These are phyloP conservation scores for Fonsecaea pedrosoi DNA, from an alignment of 2,329 filamentous ascomycete genomes.

Conservation along the genomic window DNA sequence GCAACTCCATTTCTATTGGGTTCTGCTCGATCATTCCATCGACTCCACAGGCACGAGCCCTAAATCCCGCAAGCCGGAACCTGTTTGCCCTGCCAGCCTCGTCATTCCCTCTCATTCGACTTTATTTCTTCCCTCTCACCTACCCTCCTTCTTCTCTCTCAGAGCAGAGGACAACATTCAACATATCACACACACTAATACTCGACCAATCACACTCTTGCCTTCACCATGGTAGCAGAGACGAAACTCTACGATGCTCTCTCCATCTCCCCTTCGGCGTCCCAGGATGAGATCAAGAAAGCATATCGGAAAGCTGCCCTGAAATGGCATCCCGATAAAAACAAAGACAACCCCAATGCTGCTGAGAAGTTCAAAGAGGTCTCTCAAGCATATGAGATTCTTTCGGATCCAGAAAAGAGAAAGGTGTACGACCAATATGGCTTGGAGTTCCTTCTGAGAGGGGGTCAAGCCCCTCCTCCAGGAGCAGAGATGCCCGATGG, in stretches of 20 bases:
- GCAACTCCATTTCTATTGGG: conserved; percentile 9
- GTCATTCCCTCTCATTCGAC: conserved; percentile 13
- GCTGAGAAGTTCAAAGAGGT: conserved; percentile 97
- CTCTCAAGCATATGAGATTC: conserved; percentile 96
- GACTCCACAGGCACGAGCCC: conserved; percentile 23
- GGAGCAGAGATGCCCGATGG: conserved; percentile 57
- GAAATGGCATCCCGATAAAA: conserved; percentile 97
- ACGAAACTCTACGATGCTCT: conserved; percentile 93
- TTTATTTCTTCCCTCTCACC: conserved; percentile 31
- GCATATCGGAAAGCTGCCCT: conserved; percentile 88
- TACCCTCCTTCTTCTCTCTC: conserved; percentile 32
- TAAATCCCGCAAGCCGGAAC: conserved; percentile 30
- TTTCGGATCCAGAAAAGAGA: conserved; percentile 95
- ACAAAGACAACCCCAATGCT: conserved; percentile 85
- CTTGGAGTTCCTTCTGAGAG: conserved; percentile 87
- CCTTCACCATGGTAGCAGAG: conserved; percentile 81
- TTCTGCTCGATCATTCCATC: conserved; percentile 35
- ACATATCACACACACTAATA: conserved; percentile 31
- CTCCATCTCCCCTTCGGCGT: conserved; percentile 76
- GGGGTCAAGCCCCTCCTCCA: conserved; percentile 72
- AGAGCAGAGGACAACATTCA: conserved; percentile 41
- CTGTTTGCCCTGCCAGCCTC: conserved; percentile 24
- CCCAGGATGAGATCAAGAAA: conserved; percentile 96
- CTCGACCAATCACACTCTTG: conserved; percentile 29
- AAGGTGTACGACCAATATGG: conserved; percentile 95